These are phyloP conservation scores for Phytophthora macrochlamydospora DNA, from an alignment of 352 stramenopile species.

Conservation along the genomic window DNA sequence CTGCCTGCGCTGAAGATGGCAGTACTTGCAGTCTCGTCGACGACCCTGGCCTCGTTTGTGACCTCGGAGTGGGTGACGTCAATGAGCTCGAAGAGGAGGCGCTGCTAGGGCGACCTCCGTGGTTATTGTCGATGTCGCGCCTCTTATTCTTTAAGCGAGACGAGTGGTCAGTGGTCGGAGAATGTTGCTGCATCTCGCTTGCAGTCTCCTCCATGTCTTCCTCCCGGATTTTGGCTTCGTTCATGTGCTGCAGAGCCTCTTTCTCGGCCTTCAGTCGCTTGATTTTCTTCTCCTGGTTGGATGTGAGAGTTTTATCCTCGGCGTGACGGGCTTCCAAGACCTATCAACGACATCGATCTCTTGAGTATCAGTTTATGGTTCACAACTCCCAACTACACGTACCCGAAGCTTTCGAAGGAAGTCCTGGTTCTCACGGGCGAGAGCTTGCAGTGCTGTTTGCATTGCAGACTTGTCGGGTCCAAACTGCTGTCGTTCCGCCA, in stretches of 20 bases:
- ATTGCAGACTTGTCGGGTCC: slow-evolving; percentile 15
- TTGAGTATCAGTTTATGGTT: not conserved
- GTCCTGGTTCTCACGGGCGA: slow-evolving; percentile 76
- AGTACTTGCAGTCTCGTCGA: slow-evolving; percentile 18
- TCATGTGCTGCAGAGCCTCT: slow-evolving; percentile 79
- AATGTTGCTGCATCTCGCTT: slow-evolving; percentile 15
- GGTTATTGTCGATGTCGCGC: slow-evolving; percentile 2
- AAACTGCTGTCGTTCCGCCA: slow-evolving; percentile 44
- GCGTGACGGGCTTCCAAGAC: slow-evolving; percentile 63
- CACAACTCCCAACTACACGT: slow-evolving; percentile 4
- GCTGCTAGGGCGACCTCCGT: slow-evolving; percentile 17
- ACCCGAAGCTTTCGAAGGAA: slow-evolving; percentile 64
- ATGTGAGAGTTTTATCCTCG: slow-evolving; percentile 60
- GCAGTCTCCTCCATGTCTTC: slow-evolving; percentile 30
- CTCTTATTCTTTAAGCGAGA: slow-evolving; percentile 18
- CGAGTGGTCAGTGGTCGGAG: slow-evolving; percentile 5
- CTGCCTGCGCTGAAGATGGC: slow-evolving; percentile 4
- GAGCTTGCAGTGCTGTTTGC: slow-evolving; percentile 57
- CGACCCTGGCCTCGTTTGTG: not conserved
- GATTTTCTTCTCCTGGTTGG: slow-evolving; percentile 70
- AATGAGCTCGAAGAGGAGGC: slow-evolving; percentile 27
- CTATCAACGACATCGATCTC: slow-evolving; percentile 21
- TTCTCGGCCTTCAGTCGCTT: slow-evolving; percentile 74
- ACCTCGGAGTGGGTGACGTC: slow-evolving; percentile 18
- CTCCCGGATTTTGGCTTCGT: slow-evolving; percentile 41